These are phyloP conservation scores for Phytophthora idaei DNA, from an alignment of 352 stramenopile genomes.

Conservation along the genomic window DNA sequence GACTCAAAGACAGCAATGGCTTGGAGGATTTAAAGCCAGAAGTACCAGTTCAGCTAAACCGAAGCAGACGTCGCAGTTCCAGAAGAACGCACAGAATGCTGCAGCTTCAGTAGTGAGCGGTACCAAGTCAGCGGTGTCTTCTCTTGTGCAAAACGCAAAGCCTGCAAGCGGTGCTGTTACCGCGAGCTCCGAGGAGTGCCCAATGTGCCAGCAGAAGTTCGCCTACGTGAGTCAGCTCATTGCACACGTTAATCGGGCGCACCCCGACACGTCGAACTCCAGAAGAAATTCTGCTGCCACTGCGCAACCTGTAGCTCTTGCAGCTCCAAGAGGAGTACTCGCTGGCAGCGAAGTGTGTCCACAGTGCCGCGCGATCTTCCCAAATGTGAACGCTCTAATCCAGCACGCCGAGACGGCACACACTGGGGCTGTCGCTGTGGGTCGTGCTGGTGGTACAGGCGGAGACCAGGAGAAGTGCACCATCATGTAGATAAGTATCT, in stretches of 20 bases:
- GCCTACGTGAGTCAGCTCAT: constrained; percentile 75
- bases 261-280: constrained; percentile 47
- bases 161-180: constrained; percentile 38
- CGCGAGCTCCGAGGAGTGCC: constrained; percentile 59
- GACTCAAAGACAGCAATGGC: constrained; percentile 49
- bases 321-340: constrained; percentile 10
- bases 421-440: constrained; percentile 26
- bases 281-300: constrained; percentile 14
- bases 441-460: constrained; percentile 16
- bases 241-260: constrained; percentile 72
- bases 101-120: constrained; percentile 42
- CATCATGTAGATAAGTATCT: constrained; percentile 50
- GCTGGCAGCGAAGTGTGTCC: constrained; percentile 62
- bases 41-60: constrained; percentile 15
- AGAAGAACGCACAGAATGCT: constrained; percentile 38
- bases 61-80: constrained; percentile 28
- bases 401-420: constrained; percentile 67
- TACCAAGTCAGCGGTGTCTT: constrained; percentile 49
- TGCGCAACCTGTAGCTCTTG: constrained; percentile 8
- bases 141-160: constrained; percentile 57
- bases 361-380: constrained; percentile 66
- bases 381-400: constrained; percentile 60
- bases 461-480: constrained; percentile 59
- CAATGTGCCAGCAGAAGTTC: constrained; percentile 79
- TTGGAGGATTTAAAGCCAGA: constrained; percentile 22